phyloP scores from a whole-genome alignment of 257 asterid genomes.

The Salvia rosmarinus region DNA sequence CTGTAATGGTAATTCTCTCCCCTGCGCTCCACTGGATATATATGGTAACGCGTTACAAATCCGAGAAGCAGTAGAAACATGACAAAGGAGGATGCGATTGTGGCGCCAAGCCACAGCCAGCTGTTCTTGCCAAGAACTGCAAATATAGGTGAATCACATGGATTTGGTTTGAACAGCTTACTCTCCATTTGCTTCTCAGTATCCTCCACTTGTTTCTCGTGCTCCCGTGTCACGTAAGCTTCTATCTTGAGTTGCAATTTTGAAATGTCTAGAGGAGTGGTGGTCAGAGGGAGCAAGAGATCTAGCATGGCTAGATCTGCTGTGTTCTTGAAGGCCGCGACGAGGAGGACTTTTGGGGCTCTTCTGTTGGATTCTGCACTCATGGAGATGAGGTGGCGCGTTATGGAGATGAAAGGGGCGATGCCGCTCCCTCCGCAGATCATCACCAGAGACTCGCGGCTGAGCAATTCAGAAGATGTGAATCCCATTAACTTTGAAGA shows the following conservation, averaged over 20 bases:
- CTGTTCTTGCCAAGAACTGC: conserved; percentile 49
- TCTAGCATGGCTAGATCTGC: no score
- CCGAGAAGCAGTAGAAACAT: conserved; percentile 59
- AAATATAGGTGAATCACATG: conserved; percentile 48
- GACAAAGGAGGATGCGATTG: conserved; percentile 57
- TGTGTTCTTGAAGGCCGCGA: no score
- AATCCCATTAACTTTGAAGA: no score
- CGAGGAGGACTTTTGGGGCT: no score
- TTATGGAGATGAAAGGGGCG: no score
- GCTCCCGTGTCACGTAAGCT: conserved; percentile 63
- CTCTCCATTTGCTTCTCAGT: conserved; percentile 33
- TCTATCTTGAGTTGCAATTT: conserved; percentile 44
- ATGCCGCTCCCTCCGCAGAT: no score
- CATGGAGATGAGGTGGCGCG: no score
- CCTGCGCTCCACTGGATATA: conserved; percentile 52
- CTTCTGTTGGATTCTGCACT: no score
- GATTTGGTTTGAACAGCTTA: conserved; percentile 42
- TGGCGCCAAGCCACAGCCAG: conserved; percentile 73
- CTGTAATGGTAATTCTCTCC: conserved; percentile 58
- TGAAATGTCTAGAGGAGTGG: conserved; percentile 41
- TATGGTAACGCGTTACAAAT: conserved; percentile 49
- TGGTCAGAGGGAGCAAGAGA: no score
- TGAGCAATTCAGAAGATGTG: no score
- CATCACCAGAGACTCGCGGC: no score
- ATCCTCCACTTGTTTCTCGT: conserved; percentile 31